Conservation (phyloP, 2,329 filamentous ascomycete genomes). For the Colletotrichum sp. region DNA sequence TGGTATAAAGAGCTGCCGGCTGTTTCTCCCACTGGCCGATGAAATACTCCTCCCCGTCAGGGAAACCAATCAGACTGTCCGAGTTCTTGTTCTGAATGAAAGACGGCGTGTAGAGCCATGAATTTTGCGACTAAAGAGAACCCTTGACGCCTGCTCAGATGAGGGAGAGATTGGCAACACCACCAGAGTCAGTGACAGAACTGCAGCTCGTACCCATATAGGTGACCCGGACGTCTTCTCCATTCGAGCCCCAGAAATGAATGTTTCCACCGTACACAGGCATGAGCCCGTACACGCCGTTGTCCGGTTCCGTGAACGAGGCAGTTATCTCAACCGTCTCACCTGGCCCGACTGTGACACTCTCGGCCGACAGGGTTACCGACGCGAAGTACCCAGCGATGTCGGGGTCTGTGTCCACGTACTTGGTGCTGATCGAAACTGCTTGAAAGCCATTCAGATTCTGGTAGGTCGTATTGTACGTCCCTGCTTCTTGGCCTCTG, state of each 20-base stretch:
- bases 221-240: neutral
- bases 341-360: neutral
- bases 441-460: neutral
- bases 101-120: neutral
- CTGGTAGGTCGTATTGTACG: conserved; percentile 29
- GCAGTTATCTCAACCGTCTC: neutral
- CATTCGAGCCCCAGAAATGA: neutral
- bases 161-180: neutral
- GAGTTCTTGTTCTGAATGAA: neutral
- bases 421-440: neutral
- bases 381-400: neutral
- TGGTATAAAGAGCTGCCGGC: conserved; percentile 19
- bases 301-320: neutral
- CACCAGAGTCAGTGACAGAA: rapidly evolving
- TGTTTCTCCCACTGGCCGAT: neutral
- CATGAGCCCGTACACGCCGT: neutral
- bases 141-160: neutral
- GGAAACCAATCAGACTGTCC: neutral
- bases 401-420: neutral
- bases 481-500: conserved; percentile 31
- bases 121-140: neutral
- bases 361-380: neutral
- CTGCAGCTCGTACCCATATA: neutral
- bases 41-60: neutral
- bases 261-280: neutral